phyloP scores from a whole-genome alignment of 2,329 filamentous ascomycete species.

The Bipolaris bicolor region DNA sequence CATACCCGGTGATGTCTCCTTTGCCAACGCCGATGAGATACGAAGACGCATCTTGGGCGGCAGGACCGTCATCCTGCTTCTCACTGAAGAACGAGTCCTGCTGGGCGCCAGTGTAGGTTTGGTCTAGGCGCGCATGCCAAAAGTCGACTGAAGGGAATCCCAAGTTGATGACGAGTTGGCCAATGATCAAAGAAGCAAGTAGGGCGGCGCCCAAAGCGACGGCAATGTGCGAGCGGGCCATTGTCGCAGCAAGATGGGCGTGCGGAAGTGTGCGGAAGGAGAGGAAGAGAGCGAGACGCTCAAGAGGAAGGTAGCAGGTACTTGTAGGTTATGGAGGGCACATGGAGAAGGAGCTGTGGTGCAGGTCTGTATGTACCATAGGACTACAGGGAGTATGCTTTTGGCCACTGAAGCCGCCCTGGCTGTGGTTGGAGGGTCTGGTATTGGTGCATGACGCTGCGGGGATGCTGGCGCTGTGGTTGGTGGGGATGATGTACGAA shows the following conservation, averaged over 20 bases:
- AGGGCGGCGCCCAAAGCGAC: constrained; percentile 47
- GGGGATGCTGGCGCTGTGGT: constrained; percentile 13
- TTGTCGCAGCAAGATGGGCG: constrained; percentile 30
- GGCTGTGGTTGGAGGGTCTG: not conserved
- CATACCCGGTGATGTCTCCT: constrained; percentile 73
- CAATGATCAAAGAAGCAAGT: constrained; percentile 41
- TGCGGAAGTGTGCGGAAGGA: constrained; percentile 25
- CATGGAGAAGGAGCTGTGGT: not conserved
- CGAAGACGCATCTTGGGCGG: constrained; percentile 50
- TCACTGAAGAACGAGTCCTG: constrained; percentile 36
- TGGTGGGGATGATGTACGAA: constrained; percentile 14
- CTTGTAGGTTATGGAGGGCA: constrained; percentile 10
- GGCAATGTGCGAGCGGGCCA: constrained; percentile 50
- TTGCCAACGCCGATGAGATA: constrained; percentile 73
- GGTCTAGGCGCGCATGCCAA: constrained; percentile 43
- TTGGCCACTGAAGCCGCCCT: constrained; percentile 1
- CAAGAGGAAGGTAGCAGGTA: constrained; percentile 1
- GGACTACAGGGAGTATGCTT: not conserved
- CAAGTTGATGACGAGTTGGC: constrained; percentile 43
- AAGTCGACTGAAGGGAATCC: constrained; percentile 46
- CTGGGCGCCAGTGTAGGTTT: constrained; percentile 25
- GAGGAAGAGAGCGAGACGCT: constrained; percentile 12
- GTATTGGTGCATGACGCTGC: constrained; percentile 20
- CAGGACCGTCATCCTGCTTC: constrained; percentile 36
- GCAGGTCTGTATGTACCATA: not conserved